phyloP scores from a whole-genome alignment of 2,329 filamentous ascomycete genomes.

The Neodidymelliopsis sp. region DNA sequence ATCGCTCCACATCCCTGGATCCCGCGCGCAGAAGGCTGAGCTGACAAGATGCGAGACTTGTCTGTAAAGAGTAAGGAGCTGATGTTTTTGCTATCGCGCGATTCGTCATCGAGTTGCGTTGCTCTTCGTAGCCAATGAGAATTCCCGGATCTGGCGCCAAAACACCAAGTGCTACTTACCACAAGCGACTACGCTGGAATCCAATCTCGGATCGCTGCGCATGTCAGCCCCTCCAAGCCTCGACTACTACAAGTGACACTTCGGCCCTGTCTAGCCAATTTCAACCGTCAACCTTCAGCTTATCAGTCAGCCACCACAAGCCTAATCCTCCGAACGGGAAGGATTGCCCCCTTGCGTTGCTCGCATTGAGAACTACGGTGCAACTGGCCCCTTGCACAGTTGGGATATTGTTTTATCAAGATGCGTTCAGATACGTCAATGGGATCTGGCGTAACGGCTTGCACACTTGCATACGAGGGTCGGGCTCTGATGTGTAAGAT shows the following conservation, averaged over 20 bases:
- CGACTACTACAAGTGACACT: neutral
- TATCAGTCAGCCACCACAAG: neutral
- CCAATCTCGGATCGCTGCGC: neutral
- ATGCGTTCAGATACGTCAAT: neutral
- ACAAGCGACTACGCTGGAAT: neutral
- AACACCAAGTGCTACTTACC: neutral
- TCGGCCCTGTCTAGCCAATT: neutral
- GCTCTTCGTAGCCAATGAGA: neutral
- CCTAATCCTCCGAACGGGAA: too few species aligned
- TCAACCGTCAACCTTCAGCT: neutral
- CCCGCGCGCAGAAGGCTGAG: neutral
- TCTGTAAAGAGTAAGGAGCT: neutral
- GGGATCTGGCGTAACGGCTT: neutral
- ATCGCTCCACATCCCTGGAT: neutral
- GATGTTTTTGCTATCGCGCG: neutral
- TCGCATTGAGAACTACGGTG: neutral
- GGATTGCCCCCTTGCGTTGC: neutral
- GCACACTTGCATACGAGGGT: neutral
- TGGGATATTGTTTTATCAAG: neutral
- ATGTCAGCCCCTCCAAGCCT: neutral
- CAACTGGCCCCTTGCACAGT: neutral
- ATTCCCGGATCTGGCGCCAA: neutral
- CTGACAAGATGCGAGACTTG: neutral
- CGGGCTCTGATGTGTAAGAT: too few species aligned
- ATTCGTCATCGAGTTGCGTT: constrained; percentile 1